A percentile compares a stretch with the other conserved stretches of the same genome.
Evolutionary conservation across 2,329 filamentous ascomycete genomes (phyloP).

Genomic region (Fonsecaea monophora): DNA sequence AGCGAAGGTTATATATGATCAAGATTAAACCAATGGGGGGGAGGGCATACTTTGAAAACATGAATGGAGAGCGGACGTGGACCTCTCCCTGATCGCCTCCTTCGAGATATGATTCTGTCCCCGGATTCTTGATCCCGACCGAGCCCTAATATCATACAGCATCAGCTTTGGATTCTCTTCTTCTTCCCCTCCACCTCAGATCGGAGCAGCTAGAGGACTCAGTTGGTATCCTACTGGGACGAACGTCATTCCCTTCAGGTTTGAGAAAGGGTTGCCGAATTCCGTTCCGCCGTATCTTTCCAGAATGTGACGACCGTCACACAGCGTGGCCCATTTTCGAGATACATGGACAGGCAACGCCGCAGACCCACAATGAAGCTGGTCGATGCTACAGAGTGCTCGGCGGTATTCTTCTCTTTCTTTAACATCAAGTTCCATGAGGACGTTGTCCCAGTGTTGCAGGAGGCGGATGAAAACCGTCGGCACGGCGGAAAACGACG

Average conservation of each 20-base stretch:
- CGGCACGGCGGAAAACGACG: conserved; percentile 49
- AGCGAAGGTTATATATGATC: neutral
- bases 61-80: conserved; percentile 47
- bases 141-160: conserved; percentile 22
- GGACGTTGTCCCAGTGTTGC: conserved; percentile 45
- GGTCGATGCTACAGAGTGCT: conserved; percentile 44
- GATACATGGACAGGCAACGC: conserved; percentile 51
- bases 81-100: conserved; percentile 57
- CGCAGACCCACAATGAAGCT: conserved; percentile 51
- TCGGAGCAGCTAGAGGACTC: too few species aligned
- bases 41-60: conserved; percentile 41
- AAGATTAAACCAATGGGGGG: neutral
- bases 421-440: conserved; percentile 47
- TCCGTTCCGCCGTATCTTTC: conserved; percentile 55
- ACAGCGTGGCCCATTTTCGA: conserved; percentile 48
- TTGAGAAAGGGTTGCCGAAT: conserved; percentile 51
- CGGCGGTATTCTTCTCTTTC: conserved; percentile 44
- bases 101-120: conserved; percentile 49
- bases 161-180: too few species aligned
- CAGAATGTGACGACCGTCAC: conserved; percentile 46
- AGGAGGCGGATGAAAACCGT: conserved; percentile 51
- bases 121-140: conserved; percentile 46
- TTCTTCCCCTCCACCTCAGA: too few species aligned
- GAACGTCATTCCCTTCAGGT: conserved; percentile 38
- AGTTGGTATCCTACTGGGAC: neutral